A percentile compares a stretch with the other conserved stretches of the same genome.
phyloP scores from a whole-genome alignment of 73 alveolate genomes.

The Paramecium biaurelia region DNA sequence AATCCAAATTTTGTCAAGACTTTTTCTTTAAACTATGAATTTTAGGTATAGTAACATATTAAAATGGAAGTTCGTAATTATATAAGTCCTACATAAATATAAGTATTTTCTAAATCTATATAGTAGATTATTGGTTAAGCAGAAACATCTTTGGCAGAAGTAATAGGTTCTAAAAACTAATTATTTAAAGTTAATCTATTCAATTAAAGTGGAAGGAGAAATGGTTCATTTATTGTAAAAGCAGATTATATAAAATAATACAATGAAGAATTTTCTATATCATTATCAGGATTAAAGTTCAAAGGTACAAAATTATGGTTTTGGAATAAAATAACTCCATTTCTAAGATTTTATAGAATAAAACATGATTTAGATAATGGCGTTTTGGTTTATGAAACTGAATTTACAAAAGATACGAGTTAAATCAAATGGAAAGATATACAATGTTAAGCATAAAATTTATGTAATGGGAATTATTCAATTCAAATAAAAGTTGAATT shows the following conservation, averaged over 20 bases:
- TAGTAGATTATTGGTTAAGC: background rate
- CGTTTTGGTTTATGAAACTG: slow-evolving; percentile 56
- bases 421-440: slow-evolving; percentile 64
- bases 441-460: slow-evolving; percentile 59
- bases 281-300: background rate
- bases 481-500: slow-evolving; percentile 69
- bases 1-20: slow-evolving; percentile 76
- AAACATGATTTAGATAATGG: background rate
- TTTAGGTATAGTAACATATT: slow-evolving; percentile 66
- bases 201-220: background rate
- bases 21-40: slow-evolving; percentile 63
- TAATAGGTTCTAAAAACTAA: background rate
- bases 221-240: background rate
- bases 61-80: slow-evolving; percentile 43
- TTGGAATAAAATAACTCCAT: slow-evolving; percentile 23
- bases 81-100: background rate
- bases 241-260: background rate
- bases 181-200: background rate
- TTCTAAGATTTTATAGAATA: slow-evolving; percentile 38
- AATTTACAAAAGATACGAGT: background rate
- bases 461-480: slow-evolving; percentile 78
- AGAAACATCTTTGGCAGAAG: background rate
- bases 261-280: background rate
- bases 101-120: background rate
- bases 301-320: slow-evolving; percentile 11